Percentiles rank a stretch among this genome's conserved stretches.
These are phyloP conservation scores for Tothia fuscella DNA, from an alignment of 2,329 filamentous ascomycete species.

Conservation along the genomic window DNA sequence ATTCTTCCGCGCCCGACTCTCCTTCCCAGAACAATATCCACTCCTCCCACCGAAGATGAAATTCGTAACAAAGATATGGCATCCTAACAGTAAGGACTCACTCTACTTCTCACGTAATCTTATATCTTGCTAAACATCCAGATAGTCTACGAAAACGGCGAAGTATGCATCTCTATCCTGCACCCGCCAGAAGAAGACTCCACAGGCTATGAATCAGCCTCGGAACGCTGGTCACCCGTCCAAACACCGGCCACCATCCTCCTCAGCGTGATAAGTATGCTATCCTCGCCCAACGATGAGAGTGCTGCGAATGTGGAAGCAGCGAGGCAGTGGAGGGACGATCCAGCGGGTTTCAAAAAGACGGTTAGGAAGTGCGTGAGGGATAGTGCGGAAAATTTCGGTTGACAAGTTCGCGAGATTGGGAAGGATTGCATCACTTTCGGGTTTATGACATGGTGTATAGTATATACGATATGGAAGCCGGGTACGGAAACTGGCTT, in stretches of 20 bases:
- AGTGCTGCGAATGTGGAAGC: constrained; percentile 92
- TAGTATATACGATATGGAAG: too few relatives aligned
- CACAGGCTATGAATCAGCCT: constrained; percentile 82
- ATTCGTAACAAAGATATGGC: constrained; percentile 78
- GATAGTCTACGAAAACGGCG: constrained; percentile 66
- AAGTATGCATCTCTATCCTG: constrained; percentile 93
- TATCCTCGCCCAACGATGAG: constrained; percentile 89
- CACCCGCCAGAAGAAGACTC: constrained; percentile 91
- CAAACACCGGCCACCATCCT: constrained; percentile 93
- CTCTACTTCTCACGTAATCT: constrained; percentile 51
- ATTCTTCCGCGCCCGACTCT: constrained; percentile 77
- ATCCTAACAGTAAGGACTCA: constrained; percentile 59
- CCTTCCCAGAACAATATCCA: constrained; percentile 78
- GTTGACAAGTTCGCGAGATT: background rate
- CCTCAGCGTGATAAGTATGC: constrained; percentile 80
- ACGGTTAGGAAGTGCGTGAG: constrained; percentile 66
- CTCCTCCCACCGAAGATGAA: constrained; percentile 78
- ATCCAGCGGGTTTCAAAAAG: constrained; percentile 65
- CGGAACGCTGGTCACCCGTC: constrained; percentile 88
- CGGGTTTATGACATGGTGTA: too few relatives aligned
- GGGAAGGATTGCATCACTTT: background rate
- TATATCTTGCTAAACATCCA: constrained; percentile 76
- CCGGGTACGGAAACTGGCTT: too few relatives aligned
- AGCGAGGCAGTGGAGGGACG: constrained; percentile 74
- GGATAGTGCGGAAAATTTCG: constrained; percentile 42